Base-by-base conservation (phyloP, 208 protist species). In the Wallacemonas sp. region DNA sequence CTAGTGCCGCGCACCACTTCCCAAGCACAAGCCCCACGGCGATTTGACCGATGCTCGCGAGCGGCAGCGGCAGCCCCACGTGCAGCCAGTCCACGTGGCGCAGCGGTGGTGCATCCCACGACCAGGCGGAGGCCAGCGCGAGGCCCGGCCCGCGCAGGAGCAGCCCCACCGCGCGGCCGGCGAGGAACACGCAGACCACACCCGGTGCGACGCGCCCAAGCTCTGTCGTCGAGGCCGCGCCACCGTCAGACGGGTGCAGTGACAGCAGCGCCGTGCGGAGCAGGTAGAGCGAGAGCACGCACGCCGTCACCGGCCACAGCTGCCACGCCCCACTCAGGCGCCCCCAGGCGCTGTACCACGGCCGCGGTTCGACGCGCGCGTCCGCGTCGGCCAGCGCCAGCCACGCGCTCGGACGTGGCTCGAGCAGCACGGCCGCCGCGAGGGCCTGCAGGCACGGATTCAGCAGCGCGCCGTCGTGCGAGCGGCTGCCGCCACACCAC, bases 401-500 rank as follows among this genome's bases (percentile, higher is more conserved):
- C 49, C 49, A 57, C 31, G 16, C 3, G 3, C 18, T 12, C 18
- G 29, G 5, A 14, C 29, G 11, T 22, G 52, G 52, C 16, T 4
- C 18, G 10, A 77, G 46, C 32, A 72, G 65, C 52, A 57, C 38
- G 41, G 48, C n/a, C 1, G 70, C 48, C 1, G 73, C 68, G 57
- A 67, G 62, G 16, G 65, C 65, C 26, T 76, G 48, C 48, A 75
- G 45, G 57, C 77, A 87, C 29, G 73, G 55, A 46, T 82, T 72
- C 8, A 45, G 36, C 23, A 87, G 23, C 28, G 79, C 50, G 23
- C 74, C 82, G 33, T 81, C 73, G 52, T 87, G 77, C 23, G 77
- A 82, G 10, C 50, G 48, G 20, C 28, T 72, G 28, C 52, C 70
- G 25, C 69, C 69, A 70, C 82, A 59, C 31, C 32, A 87, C 31